These are phyloP conservation scores for Venturia carpophila DNA, from an alignment of 2,329 filamentous ascomycete genomes.

Conservation along the genomic window DNA sequence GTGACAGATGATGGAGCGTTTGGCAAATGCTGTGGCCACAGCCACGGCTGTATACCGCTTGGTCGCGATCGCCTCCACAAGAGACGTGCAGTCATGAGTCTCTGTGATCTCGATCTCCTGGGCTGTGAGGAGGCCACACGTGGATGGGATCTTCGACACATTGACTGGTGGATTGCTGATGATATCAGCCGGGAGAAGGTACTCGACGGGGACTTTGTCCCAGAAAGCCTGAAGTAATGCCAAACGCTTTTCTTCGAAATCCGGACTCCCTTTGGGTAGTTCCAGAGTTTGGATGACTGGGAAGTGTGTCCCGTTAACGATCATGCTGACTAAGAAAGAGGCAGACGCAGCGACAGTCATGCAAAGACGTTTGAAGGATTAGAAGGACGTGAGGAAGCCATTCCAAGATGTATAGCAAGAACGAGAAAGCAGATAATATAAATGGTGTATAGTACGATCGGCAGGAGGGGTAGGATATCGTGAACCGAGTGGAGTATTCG, in stretches of 20 bases:
- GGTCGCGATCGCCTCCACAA: slow-evolving; percentile 34
- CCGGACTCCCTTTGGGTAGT: slow-evolving; percentile 22
- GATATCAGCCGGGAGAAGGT: slow-evolving; percentile 11
- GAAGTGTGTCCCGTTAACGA: background rate
- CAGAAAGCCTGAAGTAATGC: slow-evolving; percentile 22
- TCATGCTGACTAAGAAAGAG: background rate
- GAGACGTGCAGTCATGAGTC: slow-evolving; percentile 34
- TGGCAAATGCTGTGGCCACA: slow-evolving; percentile 38
- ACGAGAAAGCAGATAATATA: background rate
- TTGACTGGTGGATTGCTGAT: slow-evolving; percentile 22
- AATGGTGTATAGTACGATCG: background rate
- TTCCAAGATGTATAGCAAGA: background rate
- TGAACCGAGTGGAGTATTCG: background rate
- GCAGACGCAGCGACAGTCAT: background rate
- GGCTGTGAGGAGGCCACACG: background rate
- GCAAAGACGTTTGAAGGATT: background rate
- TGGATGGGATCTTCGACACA: slow-evolving; percentile 22
- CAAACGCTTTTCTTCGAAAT: slow-evolving; percentile 23
- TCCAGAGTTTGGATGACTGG: slow-evolving; percentile 20
- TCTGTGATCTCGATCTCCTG: slow-evolving; percentile 44
- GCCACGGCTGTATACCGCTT: slow-evolving; percentile 31
- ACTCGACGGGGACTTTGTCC: slow-evolving; percentile 15
- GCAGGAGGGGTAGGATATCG: background rate
- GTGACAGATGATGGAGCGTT: slow-evolving; percentile 27
- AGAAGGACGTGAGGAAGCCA: background rate